A percentile compares a stretch with the other conserved stretches of the same genome.
These are phyloP conservation scores for Hypoxylon intermedium DNA, from an alignment of 495 filamentous ascomycete genomes.

Conservation along the genomic window DNA sequence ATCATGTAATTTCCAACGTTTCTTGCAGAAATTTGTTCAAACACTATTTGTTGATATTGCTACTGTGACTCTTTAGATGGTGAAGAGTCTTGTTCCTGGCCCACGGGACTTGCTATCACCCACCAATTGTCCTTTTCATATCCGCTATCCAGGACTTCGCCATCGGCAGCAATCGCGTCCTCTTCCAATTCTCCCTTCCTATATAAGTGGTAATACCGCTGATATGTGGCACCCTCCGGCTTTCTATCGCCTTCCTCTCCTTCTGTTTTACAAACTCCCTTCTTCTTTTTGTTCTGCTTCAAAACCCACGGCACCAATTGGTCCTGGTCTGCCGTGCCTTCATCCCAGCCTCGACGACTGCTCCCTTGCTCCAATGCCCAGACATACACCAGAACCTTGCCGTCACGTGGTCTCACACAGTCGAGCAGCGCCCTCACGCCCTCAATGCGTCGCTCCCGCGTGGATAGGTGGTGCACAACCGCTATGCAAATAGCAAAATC, in stretches of 20 bases:
- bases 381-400: constrained; percentile 84
- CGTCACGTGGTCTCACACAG: constrained; percentile 61
- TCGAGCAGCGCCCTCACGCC: constrained; percentile 76
- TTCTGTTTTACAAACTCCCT: constrained; percentile 16
- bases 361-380: constrained; percentile 94
- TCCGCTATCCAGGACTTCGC: constrained; percentile 76
- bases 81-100: background rate
- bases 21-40: background rate
- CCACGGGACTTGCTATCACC: constrained; percentile 56
- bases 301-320: constrained; percentile 97
- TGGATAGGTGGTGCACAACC: constrained; percentile 93
- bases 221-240: constrained; percentile 62
- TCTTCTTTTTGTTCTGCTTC: constrained; percentile 50
- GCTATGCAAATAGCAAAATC: constrained; percentile 97
- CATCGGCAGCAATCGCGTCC: constrained; percentile 78
- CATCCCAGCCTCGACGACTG: constrained; percentile 91
- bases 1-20: no score
- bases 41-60: constrained; percentile 27
- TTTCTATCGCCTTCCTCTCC: constrained; percentile 22
- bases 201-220: constrained; percentile 96
- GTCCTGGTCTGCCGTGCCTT: constrained; percentile 79
- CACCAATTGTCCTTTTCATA: constrained; percentile 99
- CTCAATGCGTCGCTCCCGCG: constrained; percentile 72
- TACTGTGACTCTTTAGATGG: constrained; percentile 27
- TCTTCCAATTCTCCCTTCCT: constrained; percentile 83